Conservation (phyloP, 768 basidiomycete species). For the Russula sp. region DNA sequence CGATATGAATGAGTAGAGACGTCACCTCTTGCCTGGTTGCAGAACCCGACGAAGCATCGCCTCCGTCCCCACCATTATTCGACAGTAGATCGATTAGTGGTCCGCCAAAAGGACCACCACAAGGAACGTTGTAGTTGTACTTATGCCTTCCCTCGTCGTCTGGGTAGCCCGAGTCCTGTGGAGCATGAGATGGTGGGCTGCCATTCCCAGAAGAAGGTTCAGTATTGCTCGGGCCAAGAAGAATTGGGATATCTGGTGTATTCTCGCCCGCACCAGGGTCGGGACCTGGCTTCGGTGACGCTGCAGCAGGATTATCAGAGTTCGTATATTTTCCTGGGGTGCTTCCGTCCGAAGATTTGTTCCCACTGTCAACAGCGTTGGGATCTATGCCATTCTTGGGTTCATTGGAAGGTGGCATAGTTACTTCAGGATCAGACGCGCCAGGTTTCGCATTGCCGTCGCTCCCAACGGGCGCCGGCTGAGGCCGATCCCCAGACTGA, state of each 20-base stretch:
- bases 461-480: neutral
- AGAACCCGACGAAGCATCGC: conserved; percentile 21
- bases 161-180: neutral
- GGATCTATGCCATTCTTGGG: neutral
- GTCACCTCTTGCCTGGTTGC: conserved; percentile 14
- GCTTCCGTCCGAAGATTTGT: neutral
- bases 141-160: neutral
- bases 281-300: neutral
- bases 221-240: conserved; percentile 4
- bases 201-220: neutral
- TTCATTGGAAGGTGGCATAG: neutral
- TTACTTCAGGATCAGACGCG: neutral
- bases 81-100: conserved; percentile 29
- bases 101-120: neutral
- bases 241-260: neutral
- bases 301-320: neutral
- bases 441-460: neutral
- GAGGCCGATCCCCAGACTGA: neutral
- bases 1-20: neutral
- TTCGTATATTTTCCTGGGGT: neutral
- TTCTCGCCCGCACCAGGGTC: neutral
- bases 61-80: conserved; percentile 28
- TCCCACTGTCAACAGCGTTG: neutral
- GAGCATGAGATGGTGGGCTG: neutral
- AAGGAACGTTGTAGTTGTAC: neutral